These are phyloP conservation scores for Sedum album DNA, from an alignment of 164 flowering plant genomes.

Conservation along the genomic window DNA sequence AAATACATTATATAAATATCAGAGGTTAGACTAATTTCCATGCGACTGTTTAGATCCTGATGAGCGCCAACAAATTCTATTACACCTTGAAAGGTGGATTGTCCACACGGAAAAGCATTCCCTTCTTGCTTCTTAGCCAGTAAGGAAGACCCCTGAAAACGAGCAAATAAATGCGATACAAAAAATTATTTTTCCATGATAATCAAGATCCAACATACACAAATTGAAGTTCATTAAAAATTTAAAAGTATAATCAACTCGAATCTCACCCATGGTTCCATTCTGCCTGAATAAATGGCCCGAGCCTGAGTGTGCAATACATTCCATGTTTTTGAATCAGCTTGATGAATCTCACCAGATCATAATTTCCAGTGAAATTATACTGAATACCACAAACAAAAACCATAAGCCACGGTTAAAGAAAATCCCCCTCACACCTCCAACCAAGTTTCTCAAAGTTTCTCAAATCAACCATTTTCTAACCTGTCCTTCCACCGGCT, in stretches of 20 bases:
- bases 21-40: neutral
- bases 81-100: constrained; percentile 4
- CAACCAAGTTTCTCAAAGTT: constrained; percentile 21
- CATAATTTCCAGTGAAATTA: constrained; percentile 43
- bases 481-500: constrained; percentile 5
- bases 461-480: neutral
- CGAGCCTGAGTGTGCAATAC: constrained; percentile 49
- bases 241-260: neutral
- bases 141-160: constrained; percentile 9
- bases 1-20: neutral
- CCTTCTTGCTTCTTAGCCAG: neutral
- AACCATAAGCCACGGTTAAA: neutral
- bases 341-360: constrained; percentile 52
- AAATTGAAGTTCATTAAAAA: too few species aligned
- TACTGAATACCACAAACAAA: constrained; percentile 19
- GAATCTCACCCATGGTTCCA: constrained; percentile 64
- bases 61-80: neutral
- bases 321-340: constrained; percentile 45
- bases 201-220: neutral
- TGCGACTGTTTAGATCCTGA: too few species aligned
- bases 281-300: constrained; percentile 68
- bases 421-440: constrained; percentile 30
- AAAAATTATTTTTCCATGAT: too few species aligned
- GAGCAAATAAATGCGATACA: neutral
- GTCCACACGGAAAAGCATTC: constrained; percentile 4